Conservation (phyloP, 495 filamentous ascomycete genomes). For the Clohesyomyces aquaticus region DNA sequence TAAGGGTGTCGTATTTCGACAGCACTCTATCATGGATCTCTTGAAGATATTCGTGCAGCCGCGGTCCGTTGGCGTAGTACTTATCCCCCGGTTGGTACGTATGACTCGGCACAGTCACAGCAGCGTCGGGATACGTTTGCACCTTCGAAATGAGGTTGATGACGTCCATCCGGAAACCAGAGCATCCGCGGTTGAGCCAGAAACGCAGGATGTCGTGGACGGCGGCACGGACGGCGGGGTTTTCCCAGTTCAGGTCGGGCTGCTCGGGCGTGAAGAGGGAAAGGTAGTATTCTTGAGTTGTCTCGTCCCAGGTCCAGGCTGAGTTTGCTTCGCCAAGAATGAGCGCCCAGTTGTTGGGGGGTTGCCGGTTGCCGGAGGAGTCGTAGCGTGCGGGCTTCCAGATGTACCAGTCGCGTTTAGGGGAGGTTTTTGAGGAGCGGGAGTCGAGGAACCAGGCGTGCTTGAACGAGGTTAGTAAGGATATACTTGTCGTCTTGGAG, state of each 20-base stretch:
- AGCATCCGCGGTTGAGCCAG: slow-evolving; percentile 58
- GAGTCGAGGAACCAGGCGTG: slow-evolving; percentile 63
- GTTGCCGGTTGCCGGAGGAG: slow-evolving; percentile 54
- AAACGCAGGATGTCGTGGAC: slow-evolving; percentile 58
- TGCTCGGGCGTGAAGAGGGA: slow-evolving; percentile 57
- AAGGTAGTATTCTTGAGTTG: slow-evolving; percentile 58
- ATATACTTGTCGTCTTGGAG: no score
- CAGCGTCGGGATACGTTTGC: slow-evolving; percentile 51
- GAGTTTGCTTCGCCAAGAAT: slow-evolving; percentile 56
- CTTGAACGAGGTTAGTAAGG: slow-evolving; percentile 30
- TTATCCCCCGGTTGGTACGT: slow-evolving; percentile 53
- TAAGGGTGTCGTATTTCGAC: slow-evolving; percentile 54
- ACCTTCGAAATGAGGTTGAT: slow-evolving; percentile 61
- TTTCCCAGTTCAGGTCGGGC: slow-evolving; percentile 63
- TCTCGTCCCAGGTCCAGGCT: slow-evolving; percentile 59
- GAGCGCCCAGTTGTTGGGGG: slow-evolving; percentile 63
- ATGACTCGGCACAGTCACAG: slow-evolving; percentile 46
- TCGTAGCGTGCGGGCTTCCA: slow-evolving; percentile 58
- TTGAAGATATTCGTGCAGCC: slow-evolving; percentile 58
- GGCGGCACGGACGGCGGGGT: slow-evolving; percentile 52
- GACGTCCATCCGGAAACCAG: slow-evolving; percentile 62
- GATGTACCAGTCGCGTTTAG: slow-evolving; percentile 66
- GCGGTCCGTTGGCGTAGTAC: slow-evolving; percentile 61
- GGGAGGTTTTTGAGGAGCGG: slow-evolving; percentile 49
- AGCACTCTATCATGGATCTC: slow-evolving; percentile 55